Conservation (phyloP, 1,284 basidiomycete species). For the Sporisorium exsertum region DNA sequence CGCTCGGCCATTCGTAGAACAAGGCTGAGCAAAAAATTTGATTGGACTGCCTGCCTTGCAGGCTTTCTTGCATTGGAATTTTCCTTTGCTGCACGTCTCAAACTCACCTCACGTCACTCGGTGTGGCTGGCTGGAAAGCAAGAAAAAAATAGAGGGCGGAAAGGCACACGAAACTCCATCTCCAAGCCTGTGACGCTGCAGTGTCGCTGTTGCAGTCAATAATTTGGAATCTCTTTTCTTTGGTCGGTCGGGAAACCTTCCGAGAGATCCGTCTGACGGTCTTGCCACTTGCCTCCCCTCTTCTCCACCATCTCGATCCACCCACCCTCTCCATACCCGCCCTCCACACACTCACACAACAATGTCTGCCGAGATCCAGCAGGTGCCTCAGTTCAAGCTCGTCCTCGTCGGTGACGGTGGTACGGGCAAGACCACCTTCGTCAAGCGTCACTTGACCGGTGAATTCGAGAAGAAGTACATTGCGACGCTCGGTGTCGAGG, state of each 20-base stretch:
- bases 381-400: slow-evolving; percentile 96
- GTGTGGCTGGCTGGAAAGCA: not conserved
- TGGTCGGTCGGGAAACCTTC: slow-evolving; percentile 11
- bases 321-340: not conserved
- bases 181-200: not conserved
- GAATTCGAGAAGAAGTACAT: slow-evolving; percentile 99
- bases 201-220: not conserved
- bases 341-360: slow-evolving; percentile 8
- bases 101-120: slow-evolving; percentile 5
- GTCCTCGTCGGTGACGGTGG: slow-evolving; percentile 98
- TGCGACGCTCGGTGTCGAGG: slow-evolving; percentile 98
- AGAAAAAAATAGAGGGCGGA: not conserved
- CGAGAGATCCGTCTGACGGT: not conserved
- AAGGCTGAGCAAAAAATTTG: slow-evolving; percentile 39
- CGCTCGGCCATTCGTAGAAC: not conserved
- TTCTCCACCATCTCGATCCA: slow-evolving; percentile 4
- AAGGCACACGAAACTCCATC: not conserved
- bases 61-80: not conserved
- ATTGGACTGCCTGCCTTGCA: slow-evolving; percentile 15
- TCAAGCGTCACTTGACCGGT: slow-evolving; percentile 89
- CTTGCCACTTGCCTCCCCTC: slow-evolving; percentile 16
- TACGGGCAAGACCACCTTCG: slow-evolving; percentile 79
- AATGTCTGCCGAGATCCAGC: slow-evolving; percentile 46
- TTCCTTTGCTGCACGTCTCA: slow-evolving; percentile 7
- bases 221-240: slow-evolving; percentile 1